Conservation (phyloP, 305 asterid genomes). For the Lippia alba region DNA sequence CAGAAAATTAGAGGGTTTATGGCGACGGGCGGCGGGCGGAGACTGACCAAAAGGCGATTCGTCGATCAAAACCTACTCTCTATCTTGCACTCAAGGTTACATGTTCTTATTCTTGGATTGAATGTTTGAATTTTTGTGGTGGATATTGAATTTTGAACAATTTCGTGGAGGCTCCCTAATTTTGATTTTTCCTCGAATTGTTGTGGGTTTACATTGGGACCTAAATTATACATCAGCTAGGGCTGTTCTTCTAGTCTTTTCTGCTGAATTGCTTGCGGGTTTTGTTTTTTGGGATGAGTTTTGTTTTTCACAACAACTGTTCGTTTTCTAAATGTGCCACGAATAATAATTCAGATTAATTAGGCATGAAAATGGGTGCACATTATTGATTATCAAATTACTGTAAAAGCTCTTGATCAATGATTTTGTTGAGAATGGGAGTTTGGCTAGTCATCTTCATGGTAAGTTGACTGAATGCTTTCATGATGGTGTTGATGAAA, state of each 20-base stretch:
- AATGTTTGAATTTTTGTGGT: no score
- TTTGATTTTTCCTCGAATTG: neutral
- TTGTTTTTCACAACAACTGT: neutral
- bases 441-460: slow-evolving; percentile 69
- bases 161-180: slow-evolving; percentile 36
- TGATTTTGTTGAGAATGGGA: slow-evolving; percentile 57
- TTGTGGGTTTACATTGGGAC: slow-evolving; percentile 1
- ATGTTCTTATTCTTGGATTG: no score
- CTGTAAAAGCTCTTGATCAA: slow-evolving; percentile 63
- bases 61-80: no score
- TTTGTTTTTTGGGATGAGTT: neutral
- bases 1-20: no score
- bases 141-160: neutral
- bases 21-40: no score
- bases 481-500: no score
- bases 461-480: slow-evolving; percentile 34
- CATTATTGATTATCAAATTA: no score
- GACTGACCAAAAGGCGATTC: no score
- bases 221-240: slow-evolving; percentile 26
- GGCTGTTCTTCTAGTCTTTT: slow-evolving; percentile 5
- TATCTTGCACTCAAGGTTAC: no score
- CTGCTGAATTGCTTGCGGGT: slow-evolving; percentile 2
- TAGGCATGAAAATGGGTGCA: no score
- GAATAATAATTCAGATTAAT: no score
- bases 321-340: no score